Evolutionary conservation across 352 stramenopile species (phyloP).

Genomic region (Blastocystis sp.): DNA sequence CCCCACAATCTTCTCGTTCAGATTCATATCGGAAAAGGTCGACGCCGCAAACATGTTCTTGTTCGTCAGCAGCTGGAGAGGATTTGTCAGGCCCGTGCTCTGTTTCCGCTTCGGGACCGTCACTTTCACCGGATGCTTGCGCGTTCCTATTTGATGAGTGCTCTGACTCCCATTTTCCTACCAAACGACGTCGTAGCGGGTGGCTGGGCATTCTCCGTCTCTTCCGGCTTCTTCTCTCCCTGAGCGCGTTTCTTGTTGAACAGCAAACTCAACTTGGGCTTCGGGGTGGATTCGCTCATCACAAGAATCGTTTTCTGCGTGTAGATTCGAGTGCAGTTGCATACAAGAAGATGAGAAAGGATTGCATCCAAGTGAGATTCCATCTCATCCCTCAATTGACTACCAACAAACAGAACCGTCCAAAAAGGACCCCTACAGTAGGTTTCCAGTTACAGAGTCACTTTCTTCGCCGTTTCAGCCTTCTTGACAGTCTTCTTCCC

Average conservation of each 20-base stretch:
- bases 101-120: neutral
- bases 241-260: neutral
- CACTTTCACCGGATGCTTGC: conserved; percentile 28
- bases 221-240: neutral
- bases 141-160: neutral
- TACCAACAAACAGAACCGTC: too few species aligned
- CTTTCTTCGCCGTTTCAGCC: neutral
- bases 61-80: neutral
- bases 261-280: neutral
- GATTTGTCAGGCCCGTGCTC: conserved; percentile 11
- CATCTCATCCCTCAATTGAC: too few species aligned
- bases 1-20: neutral
- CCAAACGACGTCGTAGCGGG: neutral
- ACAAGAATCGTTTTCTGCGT: too few species aligned
- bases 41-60: conserved; percentile 2
- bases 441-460: too few species aligned
- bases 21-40: conserved; percentile 2
- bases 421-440: too few species aligned
- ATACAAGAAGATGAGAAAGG: too few species aligned
- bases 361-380: too few species aligned
- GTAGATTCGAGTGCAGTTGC: too few species aligned
- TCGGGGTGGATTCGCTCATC: neutral
- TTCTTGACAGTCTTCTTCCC: neutral
- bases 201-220: neutral
- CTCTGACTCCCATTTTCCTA: neutral